These are phyloP conservation scores for Claviceps lovelessii DNA, from an alignment of 2,329 filamentous ascomycete genomes.

Conservation along the genomic window DNA sequence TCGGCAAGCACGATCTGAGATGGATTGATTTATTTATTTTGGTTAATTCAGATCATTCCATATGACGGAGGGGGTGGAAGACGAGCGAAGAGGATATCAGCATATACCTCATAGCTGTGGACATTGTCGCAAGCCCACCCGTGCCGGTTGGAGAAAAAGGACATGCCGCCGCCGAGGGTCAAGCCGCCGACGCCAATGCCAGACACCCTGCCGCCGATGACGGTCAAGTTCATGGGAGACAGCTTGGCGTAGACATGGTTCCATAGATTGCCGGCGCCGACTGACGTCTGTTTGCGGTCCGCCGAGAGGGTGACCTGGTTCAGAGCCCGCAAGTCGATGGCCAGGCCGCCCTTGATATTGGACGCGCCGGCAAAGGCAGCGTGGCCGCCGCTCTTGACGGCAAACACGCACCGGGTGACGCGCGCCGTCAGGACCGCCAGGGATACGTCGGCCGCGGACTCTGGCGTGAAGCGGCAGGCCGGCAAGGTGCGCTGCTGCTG, in stretches of 20 bases:
- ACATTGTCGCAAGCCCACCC: conserved; percentile 15
- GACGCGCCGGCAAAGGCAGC: conserved; percentile 14
- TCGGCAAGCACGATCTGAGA: conserved; percentile 27
- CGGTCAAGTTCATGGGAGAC: conserved; percentile 8
- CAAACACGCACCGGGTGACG: conserved; percentile 16
- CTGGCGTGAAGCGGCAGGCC: conserved; percentile 14
- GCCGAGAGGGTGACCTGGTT: conserved; percentile 10
- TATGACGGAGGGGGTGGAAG: not conserved
- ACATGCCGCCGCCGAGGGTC: conserved; percentile 13
- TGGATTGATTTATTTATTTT: no score
- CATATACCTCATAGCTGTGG: conserved; percentile 2
- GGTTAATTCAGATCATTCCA: not conserved
- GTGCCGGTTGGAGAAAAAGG: conserved; percentile 10
- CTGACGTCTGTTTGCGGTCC: conserved; percentile 5
- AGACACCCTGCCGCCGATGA: conserved; percentile 12
- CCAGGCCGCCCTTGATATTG: conserved; percentile 16
- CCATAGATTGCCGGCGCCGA: conserved; percentile 12
- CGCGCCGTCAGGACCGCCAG: conserved; percentile 12
- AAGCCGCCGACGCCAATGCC: conserved; percentile 13
- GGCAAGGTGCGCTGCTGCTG: conserved; percentile 10
- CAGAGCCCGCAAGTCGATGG: conserved; percentile 14
- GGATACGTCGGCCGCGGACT: conserved; percentile 13
- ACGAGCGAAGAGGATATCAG: no score
- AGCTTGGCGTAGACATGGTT: conserved; percentile 10
- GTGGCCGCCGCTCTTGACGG: conserved; percentile 21